phyloP scores from a whole-genome alignment of 495 filamentous ascomycete genomes.

The Geopyxis carbonaria region DNA sequence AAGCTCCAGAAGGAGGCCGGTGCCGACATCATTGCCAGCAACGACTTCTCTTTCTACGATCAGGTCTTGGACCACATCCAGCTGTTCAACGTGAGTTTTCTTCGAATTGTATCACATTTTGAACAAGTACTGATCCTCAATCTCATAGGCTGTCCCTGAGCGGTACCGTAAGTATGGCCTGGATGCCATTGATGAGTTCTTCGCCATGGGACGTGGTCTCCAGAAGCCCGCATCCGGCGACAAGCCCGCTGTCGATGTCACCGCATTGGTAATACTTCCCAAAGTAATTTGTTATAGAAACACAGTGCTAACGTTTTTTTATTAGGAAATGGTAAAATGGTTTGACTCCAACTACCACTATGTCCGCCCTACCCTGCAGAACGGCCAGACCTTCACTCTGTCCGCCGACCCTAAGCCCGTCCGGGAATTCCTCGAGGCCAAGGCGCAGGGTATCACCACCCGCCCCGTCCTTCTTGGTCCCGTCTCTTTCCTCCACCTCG shows the following conservation, averaged over 20 bases:
- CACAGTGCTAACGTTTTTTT: slow-evolving; percentile 3
- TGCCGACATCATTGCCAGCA: slow-evolving; percentile 92
- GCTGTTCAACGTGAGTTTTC: slow-evolving; percentile 68
- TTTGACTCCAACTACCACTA: slow-evolving; percentile 99
- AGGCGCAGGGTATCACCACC: slow-evolving; percentile 82
- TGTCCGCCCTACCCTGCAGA: slow-evolving; percentile 93
- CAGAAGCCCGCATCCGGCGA: slow-evolving; percentile 50
- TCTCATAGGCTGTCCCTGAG: slow-evolving; percentile 58
- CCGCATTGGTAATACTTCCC: slow-evolving; percentile 40
- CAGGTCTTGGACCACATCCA: slow-evolving; percentile 98
- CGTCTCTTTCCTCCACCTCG: slow-evolving; percentile 88
- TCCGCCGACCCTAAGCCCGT: slow-evolving; percentile 77
- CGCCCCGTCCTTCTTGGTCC: slow-evolving; percentile 89
- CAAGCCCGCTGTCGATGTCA: slow-evolving; percentile 68
- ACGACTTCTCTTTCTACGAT: slow-evolving; percentile 98
- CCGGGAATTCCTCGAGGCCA: slow-evolving; percentile 84
- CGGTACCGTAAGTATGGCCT: slow-evolving; percentile 77
- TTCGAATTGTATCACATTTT: slow-evolving; percentile 7
- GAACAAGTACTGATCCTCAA: slow-evolving; percentile 4
- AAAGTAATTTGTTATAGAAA: slow-evolving; percentile 4
- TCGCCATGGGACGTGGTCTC: slow-evolving; percentile 96
- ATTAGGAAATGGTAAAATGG: slow-evolving; percentile 97
- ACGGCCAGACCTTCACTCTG: slow-evolving; percentile 90
- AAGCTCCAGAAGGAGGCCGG: slow-evolving; percentile 97
- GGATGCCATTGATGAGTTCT: slow-evolving; percentile 83